These are phyloP conservation scores for Lathyrus aphaca DNA, from an alignment of 306 rosid species.

Conservation along the genomic window DNA sequence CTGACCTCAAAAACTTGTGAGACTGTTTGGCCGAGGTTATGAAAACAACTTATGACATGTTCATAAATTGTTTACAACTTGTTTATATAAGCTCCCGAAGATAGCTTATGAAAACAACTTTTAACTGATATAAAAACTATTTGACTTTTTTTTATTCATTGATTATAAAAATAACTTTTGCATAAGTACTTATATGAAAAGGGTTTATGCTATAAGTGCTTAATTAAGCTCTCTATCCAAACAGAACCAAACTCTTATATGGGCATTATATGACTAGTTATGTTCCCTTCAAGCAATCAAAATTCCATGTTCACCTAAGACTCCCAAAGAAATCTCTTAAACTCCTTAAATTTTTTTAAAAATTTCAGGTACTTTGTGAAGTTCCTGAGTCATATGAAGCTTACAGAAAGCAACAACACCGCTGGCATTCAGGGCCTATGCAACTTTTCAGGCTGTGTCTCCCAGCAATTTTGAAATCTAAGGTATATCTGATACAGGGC, in stretches of 20 bases:
- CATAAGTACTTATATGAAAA: neutral
- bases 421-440: slow-evolving; percentile 99
- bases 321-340: slow-evolving; percentile 7
- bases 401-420: slow-evolving; percentile 95
- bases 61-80: neutral
- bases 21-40: neutral
- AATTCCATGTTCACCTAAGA: slow-evolving; percentile 14
- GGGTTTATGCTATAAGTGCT: neutral
- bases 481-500: slow-evolving; percentile 53
- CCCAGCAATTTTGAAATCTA: slow-evolving; percentile 79
- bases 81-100: neutral
- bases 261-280: neutral
- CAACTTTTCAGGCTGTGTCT: slow-evolving; percentile 89
- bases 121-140: neutral
- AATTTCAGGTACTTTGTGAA: slow-evolving; percentile 84
- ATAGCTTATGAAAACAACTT: neutral
- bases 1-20: neutral
- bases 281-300: neutral
- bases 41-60: neutral
- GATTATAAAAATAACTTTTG: neutral
- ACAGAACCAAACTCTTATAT: neutral
- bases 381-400: slow-evolving; percentile 97
- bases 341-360: slow-evolving; percentile 19
- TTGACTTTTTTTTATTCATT: neutral
- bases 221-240: neutral